Evolutionary conservation across 768 basidiomycete species (phyloP).

Genomic region (Termitomyces sp.): DNA sequence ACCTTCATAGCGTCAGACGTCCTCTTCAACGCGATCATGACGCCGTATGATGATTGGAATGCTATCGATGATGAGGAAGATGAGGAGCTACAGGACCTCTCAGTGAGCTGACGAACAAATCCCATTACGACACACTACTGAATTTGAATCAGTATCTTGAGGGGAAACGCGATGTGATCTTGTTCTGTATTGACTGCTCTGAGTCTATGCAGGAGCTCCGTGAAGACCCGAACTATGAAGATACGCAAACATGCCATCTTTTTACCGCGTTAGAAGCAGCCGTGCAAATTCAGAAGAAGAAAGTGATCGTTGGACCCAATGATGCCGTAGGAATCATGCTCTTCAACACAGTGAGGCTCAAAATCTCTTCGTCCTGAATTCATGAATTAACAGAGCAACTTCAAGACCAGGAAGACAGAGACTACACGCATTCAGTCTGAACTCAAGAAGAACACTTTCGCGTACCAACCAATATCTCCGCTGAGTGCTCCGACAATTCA

Average conservation of each 20-base stretch:
- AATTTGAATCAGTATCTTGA: slow-evolving; percentile 55
- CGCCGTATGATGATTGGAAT: slow-evolving; percentile 81
- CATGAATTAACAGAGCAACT: slow-evolving; percentile 2
- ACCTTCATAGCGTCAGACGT: neutral
- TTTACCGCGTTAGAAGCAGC: slow-evolving; percentile 80
- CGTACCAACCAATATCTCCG: slow-evolving; percentile 75
- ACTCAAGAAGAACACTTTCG: slow-evolving; percentile 66
- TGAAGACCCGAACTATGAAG: slow-evolving; percentile 65
- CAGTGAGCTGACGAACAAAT: slow-evolving; percentile 38
- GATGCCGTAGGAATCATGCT: slow-evolving; percentile 89
- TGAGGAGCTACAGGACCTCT: slow-evolving; percentile 72
- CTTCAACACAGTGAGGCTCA: slow-evolving; percentile 81
- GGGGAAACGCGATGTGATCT: slow-evolving; percentile 77
- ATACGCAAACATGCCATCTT: slow-evolving; percentile 71
- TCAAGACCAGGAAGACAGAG: slow-evolving; percentile 42
- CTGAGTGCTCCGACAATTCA: slow-evolving; percentile 83
- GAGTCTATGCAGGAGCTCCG: slow-evolving; percentile 79
- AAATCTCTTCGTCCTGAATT: slow-evolving; percentile 1
- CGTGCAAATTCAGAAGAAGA: slow-evolving; percentile 84
- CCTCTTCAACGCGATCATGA: slow-evolving; percentile 31
- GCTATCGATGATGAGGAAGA: slow-evolving; percentile 79
- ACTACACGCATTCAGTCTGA: slow-evolving; percentile 38
- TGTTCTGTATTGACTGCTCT: slow-evolving; percentile 97
- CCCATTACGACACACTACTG: neutral
- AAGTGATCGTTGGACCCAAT: slow-evolving; percentile 84